Evolutionary conservation across 75 land plant genomes (phyloP).

Genomic region (Pinus albicaulis): DNA sequence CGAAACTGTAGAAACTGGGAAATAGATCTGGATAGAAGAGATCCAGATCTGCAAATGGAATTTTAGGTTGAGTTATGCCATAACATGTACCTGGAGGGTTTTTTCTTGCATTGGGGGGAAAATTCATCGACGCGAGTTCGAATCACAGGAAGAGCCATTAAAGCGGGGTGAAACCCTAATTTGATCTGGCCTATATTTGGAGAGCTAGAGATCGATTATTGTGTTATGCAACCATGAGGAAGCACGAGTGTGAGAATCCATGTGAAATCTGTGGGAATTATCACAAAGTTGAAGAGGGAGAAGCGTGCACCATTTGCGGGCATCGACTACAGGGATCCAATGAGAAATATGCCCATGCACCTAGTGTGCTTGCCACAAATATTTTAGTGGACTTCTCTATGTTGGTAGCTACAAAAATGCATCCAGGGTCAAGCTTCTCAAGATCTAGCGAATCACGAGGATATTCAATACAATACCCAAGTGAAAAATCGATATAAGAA

Average conservation of each 20-base stretch:
- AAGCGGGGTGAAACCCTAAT: too few relatives aligned
- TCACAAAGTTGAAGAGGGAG: conserved; percentile 97
- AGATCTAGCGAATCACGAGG: conserved; percentile 76
- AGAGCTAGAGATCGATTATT: neutral
- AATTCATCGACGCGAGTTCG: too few relatives aligned
- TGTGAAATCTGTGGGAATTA: conserved; percentile 90
- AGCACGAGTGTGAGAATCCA: conserved; percentile 91
- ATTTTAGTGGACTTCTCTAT: conserved; percentile 73
- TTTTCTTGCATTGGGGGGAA: too few relatives aligned
- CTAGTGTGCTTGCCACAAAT: conserved; percentile 80
- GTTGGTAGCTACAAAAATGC: conserved; percentile 97
- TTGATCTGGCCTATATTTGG: too few relatives aligned
- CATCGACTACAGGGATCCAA: conserved; percentile 64
- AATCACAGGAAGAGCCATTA: too few relatives aligned
- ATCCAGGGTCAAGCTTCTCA: conserved; percentile 88
- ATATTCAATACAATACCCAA: conserved; percentile 46
- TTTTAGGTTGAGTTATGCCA: too few relatives aligned
- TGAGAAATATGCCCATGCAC: conserved; percentile 31
- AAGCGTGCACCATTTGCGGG: conserved; percentile 90
- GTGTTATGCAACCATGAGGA: conserved; percentile 55
- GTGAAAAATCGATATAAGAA: too few relatives aligned
- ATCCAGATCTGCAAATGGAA: too few relatives aligned
- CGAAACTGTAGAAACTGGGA: too few relatives aligned
- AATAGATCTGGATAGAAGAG: too few relatives aligned
- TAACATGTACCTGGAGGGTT: too few relatives aligned